phyloP scores from a whole-genome alignment of 495 filamentous ascomycete genomes.

The Penicillium tannophilum region DNA sequence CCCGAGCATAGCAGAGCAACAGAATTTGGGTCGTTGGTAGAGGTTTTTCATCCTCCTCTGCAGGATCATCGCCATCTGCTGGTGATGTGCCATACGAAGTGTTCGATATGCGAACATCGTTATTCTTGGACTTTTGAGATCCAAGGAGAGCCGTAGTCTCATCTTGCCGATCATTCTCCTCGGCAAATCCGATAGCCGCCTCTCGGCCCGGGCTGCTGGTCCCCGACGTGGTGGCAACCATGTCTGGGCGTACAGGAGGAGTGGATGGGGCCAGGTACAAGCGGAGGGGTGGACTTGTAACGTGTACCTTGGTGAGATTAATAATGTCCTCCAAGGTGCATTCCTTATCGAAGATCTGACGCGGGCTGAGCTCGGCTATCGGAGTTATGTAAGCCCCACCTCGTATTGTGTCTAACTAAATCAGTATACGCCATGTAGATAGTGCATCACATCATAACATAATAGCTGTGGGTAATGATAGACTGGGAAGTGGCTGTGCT shows the following conservation, averaged over 20 bases:
- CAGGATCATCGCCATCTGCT: background rate
- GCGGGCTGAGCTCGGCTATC: background rate
- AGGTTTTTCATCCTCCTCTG: conserved; percentile 31
- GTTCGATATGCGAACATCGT: conserved; percentile 1
- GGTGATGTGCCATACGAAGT: conserved; percentile 8
- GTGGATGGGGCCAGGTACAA: background rate
- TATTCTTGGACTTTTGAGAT: conserved; percentile 3
- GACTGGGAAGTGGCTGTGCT: too few species aligned
- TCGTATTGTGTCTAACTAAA: background rate
- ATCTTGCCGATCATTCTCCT: conserved; percentile 15
- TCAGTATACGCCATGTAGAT: background rate
- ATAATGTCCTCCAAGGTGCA: background rate
- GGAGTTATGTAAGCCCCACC: conserved; percentile 1
- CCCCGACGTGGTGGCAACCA: conserved; percentile 11
- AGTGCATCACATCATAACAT: too few species aligned
- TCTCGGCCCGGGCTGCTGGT: conserved; percentile 10
- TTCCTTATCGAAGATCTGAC: conserved; percentile 1
- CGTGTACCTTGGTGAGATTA: background rate
- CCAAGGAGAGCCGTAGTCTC: conserved; percentile 27
- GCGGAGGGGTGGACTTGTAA: background rate
- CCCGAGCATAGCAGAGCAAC: conserved; percentile 65
- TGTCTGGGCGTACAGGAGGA: conserved; percentile 3
- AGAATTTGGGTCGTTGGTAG: conserved; percentile 62
- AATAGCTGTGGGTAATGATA: too few species aligned
- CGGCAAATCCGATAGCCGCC: conserved; percentile 3